These are phyloP conservation scores for Lactarius akahatsu DNA, from an alignment of 768 basidiomycete species.

Conservation along the genomic window DNA sequence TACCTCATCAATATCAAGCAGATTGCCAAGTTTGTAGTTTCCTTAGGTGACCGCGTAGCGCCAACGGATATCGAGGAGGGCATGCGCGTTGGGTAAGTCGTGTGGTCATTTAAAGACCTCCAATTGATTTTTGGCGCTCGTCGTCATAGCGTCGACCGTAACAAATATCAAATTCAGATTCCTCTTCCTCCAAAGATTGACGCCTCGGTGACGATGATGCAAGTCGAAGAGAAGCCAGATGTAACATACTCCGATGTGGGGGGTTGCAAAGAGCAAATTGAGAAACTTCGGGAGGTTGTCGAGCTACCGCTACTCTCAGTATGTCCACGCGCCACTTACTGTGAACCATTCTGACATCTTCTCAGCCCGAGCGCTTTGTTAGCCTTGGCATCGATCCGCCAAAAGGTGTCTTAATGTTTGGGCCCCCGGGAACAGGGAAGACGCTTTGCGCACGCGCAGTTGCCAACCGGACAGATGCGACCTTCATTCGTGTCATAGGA, in stretches of 20 bases:
- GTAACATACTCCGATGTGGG: slow-evolving; percentile 98
- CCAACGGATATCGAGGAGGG: slow-evolving; percentile 99
- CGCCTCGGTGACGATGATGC: slow-evolving; percentile 99
- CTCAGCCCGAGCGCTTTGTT: slow-evolving; percentile 96
- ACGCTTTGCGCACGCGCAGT: slow-evolving; percentile 98
- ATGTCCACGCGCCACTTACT: slow-evolving; percentile 35
- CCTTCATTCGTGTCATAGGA: slow-evolving; percentile 98
- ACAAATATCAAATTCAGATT: slow-evolving; percentile 98
- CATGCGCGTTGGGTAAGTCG: slow-evolving; percentile 96
- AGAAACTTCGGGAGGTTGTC: slow-evolving; percentile 97
- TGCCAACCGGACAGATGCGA: slow-evolving; percentile 97
- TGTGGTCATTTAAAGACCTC: slow-evolving; percentile 8
- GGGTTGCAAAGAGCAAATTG: slow-evolving; percentile 99
- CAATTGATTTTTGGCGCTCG: slow-evolving; percentile 3
- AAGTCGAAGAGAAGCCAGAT: slow-evolving; percentile 97
- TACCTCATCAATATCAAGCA: slow-evolving; percentile 99
- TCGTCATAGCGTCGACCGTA: slow-evolving; percentile 77
- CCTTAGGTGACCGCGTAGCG: slow-evolving; percentile 92
- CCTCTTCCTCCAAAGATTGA: slow-evolving; percentile 98
- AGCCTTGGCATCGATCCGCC: slow-evolving; percentile 99
- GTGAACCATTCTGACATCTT: not conserved
- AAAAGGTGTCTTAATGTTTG: slow-evolving; percentile 94
- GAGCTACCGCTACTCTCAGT: slow-evolving; percentile 94
- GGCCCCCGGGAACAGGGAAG: slow-evolving; percentile 97
- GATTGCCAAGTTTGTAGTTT: slow-evolving; percentile 99